Base-by-base conservation (phyloP, 768 basidiomycete species). In the Kwoniella sp. region DNA sequence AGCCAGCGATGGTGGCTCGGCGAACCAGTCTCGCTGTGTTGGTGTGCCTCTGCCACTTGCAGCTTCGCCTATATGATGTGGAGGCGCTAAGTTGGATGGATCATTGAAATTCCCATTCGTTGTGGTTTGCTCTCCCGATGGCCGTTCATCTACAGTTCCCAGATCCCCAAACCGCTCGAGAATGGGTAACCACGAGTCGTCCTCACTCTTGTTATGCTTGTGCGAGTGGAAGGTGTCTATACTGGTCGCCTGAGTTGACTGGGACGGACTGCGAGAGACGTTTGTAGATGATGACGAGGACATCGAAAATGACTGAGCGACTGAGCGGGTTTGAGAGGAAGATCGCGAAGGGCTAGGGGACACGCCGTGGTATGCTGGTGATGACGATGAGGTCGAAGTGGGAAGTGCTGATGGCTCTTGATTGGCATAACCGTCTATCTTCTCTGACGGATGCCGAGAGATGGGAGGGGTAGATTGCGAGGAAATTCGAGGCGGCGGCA, bases 31-130 rank as follows among this genome's bases (percentile, higher is more conserved):
- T 2, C 52, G 33, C 46, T 65, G 64, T 4, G 65, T 68, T 15
- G 69, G 69, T 22, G 69, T 71, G 2, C 69, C 67, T 55, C 69
- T 36, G 25, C 69, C 63, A 64, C 61, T 66, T 8, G 44, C 19
- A 10, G 24, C 46, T 15, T 52, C 53, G n/a, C 13, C 33, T 19
- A 37, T 33, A 1, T 30, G 1, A 10, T 21, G 1, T 21, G 55
- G 46, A 5, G 44, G 49, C 27, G 30, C 53, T 19, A 56, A 29
- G 2, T 27, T 53, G 33, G 17, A n/a, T 15, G 55, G 17, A 26
- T 51, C 59, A 9, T 22, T 24, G 13, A 15, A 26, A 12, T 27
- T 9, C 37, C 48, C 29, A 30, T 46, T 21, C 2, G 22, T 15
- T 6, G 40, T 19, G 8, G 40, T 44, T 4, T 19, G 40, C 8